Base-by-base conservation (phyloP, 257 asterid species). In the Paraleonurus japonicus region DNA sequence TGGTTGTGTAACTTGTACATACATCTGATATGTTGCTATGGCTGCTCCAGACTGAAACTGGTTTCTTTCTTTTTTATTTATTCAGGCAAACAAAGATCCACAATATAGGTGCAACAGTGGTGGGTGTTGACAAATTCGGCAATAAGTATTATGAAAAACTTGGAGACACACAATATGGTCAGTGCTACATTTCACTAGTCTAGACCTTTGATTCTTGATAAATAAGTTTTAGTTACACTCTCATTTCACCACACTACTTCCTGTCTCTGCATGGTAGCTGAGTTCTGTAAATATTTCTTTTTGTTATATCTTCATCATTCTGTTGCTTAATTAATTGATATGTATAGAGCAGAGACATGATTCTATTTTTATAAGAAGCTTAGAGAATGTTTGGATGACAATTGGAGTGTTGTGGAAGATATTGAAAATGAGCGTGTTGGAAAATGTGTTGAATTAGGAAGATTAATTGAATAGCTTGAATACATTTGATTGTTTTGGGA, bases 51-150 rank as follows among this genome's bases (percentile, higher is more conserved):
- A n/a, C 67, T 75, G 64, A 65, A 17, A 30, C 28, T 72, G 50
- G 7, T 7, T 23, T 17, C 8, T 61, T 22, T 41, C 73, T 32
- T 69, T 53, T 55, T 55, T 37, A 58, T 61, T 64, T 61, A 53
- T 73, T 37, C 81, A 92, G 96, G 93, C 96, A 92, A 72, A 91
- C 97, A 26, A 95, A 92, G 90, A 85, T 95, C 63, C 99, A 95
- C 80, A 95, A 95, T 33, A 86, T 95, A 19, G 99, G 99, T 27
- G 99, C 97, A 69, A 88, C 89, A 1, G 75, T 92, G 57, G 87
- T 86, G 58, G 99, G 99, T 64, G 87, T 88, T 57, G 99, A 95
- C 77, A 89, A 95, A 83, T 83, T 89, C 81, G 99, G 99, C 75
- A 95, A 95, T 71, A 92, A 95, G 85, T 95, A 95, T 81, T 95